phyloP scores from a whole-genome alignment of 169 alveolate genomes.

The Plasmodium berghei region DNA sequence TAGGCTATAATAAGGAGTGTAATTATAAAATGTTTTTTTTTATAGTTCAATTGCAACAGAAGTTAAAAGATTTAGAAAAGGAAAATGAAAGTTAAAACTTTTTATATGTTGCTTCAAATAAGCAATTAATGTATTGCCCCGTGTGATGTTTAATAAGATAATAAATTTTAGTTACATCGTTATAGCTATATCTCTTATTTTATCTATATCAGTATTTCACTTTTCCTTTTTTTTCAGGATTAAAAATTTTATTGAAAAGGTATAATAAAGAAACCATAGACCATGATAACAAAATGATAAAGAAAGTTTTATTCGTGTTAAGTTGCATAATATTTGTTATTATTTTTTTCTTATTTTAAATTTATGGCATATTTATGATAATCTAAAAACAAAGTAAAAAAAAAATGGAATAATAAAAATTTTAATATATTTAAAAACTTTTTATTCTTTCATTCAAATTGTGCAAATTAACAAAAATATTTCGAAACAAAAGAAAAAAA shows the following conservation, averaged over 20 bases:
- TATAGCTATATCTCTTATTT: background rate
- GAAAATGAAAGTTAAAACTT: constrained; percentile 55
- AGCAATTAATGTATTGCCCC: background rate
- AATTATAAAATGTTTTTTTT: constrained; percentile 67
- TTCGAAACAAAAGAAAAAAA: background rate
- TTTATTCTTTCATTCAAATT: background rate
- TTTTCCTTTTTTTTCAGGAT: constrained; percentile 15
- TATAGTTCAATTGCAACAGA: constrained; percentile 73
- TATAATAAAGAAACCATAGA: constrained; percentile 61
- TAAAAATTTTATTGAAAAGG: constrained; percentile 42
- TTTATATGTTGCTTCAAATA: background rate
- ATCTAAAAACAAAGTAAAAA: background rate
- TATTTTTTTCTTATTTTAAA: constrained; percentile 57
- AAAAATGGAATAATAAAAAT: background rate
- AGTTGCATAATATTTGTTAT: constrained; percentile 46
- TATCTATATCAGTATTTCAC: background rate
- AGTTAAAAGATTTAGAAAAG: constrained; percentile 50
- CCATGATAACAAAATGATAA: constrained; percentile 54
- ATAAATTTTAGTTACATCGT: no score
- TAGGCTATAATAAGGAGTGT: constrained; percentile 45
- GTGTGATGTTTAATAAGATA: no score
- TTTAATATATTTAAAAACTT: background rate
- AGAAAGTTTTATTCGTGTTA: constrained; percentile 30
- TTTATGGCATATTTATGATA: constrained; percentile 2
- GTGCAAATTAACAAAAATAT: no score